These are phyloP conservation scores for Arachis monticola DNA, from an alignment of 331 rosid genomes.

Conservation along the genomic window DNA sequence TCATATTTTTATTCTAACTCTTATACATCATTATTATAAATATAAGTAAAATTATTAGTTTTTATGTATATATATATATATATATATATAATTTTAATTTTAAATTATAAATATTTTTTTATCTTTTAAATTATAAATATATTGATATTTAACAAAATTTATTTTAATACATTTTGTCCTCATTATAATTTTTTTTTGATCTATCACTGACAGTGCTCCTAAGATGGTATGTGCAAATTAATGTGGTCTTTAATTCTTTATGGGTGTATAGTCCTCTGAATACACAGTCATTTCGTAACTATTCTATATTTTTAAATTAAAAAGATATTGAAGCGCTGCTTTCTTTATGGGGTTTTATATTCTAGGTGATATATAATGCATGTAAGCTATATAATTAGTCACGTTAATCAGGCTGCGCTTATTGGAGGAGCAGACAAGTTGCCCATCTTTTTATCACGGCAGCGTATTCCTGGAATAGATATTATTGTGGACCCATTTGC, in stretches of 20 bases:
- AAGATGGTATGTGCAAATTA: slow-evolving; percentile 67
- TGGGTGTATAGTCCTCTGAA: not conserved
- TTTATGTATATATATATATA: too few species aligned
- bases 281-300: not conserved
- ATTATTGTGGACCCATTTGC: slow-evolving; percentile 90
- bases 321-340: slow-evolving; percentile 4
- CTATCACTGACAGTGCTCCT: slow-evolving; percentile 40
- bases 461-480: slow-evolving; percentile 62
- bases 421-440: slow-evolving; percentile 73
- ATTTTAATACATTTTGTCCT: too few species aligned
- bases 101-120: too few species aligned
- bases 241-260: not conserved
- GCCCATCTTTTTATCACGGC: slow-evolving; percentile 75
- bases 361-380: slow-evolving; percentile 54
- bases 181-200: too few species aligned
- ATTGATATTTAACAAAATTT: too few species aligned
- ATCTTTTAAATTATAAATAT: too few species aligned
- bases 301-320: not conserved
- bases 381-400: slow-evolving; percentile 8
- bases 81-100: too few species aligned
- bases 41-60: too few species aligned
- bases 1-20: too few species aligned
- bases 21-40: too few species aligned
- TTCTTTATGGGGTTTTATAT: slow-evolving; percentile 32
- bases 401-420: slow-evolving; percentile 63